phyloP scores from a whole-genome alignment of 768 basidiomycete species.

The Auricularia sp. region DNA sequence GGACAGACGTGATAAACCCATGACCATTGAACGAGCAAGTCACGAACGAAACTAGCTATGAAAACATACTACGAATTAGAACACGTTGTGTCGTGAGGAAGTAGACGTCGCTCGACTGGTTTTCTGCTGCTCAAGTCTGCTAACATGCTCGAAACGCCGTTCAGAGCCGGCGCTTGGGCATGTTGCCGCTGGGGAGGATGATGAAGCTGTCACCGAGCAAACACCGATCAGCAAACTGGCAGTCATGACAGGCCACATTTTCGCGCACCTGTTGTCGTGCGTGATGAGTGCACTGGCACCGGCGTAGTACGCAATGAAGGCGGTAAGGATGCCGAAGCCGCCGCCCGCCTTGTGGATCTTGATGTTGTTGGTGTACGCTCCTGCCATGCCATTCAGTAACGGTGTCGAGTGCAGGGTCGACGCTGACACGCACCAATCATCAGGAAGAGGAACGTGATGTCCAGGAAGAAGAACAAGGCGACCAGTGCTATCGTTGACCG shows the following conservation, averaged over 20 bases:
- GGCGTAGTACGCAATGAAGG: constrained; percentile 36
- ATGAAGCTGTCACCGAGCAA: background rate
- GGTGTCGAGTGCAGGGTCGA: background rate
- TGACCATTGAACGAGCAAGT: too few species aligned
- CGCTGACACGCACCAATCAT: constrained; percentile 24
- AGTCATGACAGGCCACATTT: too few species aligned
- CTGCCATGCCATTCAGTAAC: background rate
- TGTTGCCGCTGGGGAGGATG: background rate
- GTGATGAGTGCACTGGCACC: constrained; percentile 34
- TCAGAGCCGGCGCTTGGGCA: background rate
- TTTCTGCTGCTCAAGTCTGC: background rate
- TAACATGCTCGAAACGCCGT: background rate
- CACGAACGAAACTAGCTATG: background rate
- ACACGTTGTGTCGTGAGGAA: background rate
- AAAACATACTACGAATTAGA: background rate
- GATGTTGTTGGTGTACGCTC: constrained; percentile 1
- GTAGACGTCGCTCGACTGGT: background rate
- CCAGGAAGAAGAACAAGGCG: constrained; percentile 42
- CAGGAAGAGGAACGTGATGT: constrained; percentile 41
- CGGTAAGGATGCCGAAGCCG: constrained; percentile 28
- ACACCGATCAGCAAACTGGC: background rate
- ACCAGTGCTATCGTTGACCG: constrained; percentile 41
- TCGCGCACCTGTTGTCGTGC: constrained; percentile 16
- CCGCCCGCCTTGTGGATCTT: constrained; percentile 30
- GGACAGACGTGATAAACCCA: too few species aligned